A percentile compares a stretch with the other conserved stretches of the same genome.
Evolutionary conservation across 169 alveolate genomes (phyloP).

Genomic region (Perkinsus chesapeaki): DNA sequence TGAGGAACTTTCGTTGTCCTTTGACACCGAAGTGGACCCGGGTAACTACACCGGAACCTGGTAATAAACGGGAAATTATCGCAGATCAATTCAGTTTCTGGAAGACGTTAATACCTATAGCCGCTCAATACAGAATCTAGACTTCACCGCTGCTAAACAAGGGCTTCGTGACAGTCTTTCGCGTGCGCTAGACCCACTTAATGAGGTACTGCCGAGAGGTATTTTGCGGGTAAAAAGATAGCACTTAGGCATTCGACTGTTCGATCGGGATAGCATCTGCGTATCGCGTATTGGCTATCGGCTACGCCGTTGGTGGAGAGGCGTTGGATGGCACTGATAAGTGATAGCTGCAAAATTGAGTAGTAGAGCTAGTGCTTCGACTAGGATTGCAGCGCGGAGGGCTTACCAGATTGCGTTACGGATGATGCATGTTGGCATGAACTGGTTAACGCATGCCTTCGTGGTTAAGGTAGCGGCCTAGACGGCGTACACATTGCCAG

Average conservation of each 20-base stretch:
- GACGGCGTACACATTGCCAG: background rate
- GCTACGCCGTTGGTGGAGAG: background rate
- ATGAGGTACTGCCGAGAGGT: background rate
- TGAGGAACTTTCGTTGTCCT: background rate
- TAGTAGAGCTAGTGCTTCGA: background rate
- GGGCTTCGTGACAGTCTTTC: background rate
- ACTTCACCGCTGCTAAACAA: background rate
- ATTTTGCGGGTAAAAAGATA: too few species aligned
- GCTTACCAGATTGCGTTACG: background rate
- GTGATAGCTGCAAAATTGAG: background rate
- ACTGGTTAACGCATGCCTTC: slow-evolving; percentile 9
- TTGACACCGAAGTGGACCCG: background rate
- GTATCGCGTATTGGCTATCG: background rate
- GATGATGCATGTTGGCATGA: slow-evolving; percentile 2
- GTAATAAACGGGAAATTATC: background rate
- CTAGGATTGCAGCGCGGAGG: background rate
- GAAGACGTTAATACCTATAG: background rate
- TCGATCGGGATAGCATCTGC: slow-evolving; percentile 2
- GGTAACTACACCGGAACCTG: background rate
- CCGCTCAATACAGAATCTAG: background rate
- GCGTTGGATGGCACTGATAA: background rate
- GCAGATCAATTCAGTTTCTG: background rate
- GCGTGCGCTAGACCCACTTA: background rate
- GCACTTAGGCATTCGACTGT: background rate
- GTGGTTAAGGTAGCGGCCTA: background rate